Evolutionary conservation across 2,329 filamentous ascomycete species (phyloP).

Genomic region (Fusarium sterilihyphosum): DNA sequence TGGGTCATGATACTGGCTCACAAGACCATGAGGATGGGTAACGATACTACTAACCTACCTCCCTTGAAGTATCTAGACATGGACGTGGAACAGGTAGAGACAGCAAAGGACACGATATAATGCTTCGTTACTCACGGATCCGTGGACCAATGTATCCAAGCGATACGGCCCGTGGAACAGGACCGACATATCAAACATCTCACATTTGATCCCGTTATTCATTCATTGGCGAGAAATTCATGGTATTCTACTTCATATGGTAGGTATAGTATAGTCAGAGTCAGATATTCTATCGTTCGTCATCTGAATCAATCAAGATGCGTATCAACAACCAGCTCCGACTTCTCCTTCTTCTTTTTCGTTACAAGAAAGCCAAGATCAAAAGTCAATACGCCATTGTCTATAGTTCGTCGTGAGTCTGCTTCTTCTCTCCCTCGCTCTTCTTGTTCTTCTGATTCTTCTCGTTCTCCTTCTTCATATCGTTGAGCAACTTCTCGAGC

Average conservation of each 20-base stretch:
- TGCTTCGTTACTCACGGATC: neutral
- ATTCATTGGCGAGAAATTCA: neutral
- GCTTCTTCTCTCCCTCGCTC: conserved; percentile 37
- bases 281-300: conserved; percentile 35
- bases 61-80: neutral
- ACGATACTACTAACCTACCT: neutral
- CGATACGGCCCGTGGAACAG: neutral
- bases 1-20: neutral
- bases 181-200: neutral
- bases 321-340: conserved; percentile 24
- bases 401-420: conserved; percentile 51
- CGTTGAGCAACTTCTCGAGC: conserved; percentile 43
- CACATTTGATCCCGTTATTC: neutral
- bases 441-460: conserved; percentile 29
- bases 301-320: conserved; percentile 17
- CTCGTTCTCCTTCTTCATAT: conserved; percentile 37
- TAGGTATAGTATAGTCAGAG: neutral
- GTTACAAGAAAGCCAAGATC: conserved; percentile 4
- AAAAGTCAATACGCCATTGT: conserved; percentile 24
- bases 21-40: neutral
- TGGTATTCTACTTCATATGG: conserved; percentile 22
- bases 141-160: neutral
- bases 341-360: conserved; percentile 17
- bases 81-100: neutral
- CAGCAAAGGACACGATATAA: neutral